Base-by-base conservation (phyloP, 345 rosid species). In the Eutrema yunnanense region DNA sequence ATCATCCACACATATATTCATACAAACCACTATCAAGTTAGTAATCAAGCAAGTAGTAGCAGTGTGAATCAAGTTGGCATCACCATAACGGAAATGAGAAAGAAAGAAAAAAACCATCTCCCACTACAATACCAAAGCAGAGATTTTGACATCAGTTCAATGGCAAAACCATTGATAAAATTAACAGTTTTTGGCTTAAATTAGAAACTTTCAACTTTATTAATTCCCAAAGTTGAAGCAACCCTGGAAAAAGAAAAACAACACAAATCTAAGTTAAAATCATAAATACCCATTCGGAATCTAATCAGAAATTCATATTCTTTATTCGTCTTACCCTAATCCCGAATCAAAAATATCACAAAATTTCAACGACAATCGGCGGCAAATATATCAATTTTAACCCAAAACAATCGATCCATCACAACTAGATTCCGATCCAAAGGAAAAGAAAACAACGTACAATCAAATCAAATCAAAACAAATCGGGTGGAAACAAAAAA, bases 311-410 rank as follows among this genome's bases (percentile, higher is more conserved):
- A 12, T 59, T 6, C 49, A 72, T 48, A 58, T 65, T 62, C 64
- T 3, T 36, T 50, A 59, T 59, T n/a, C 61, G 2, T 38, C 61
- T 8, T 38, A 56, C 78, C 78, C 73, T 74, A 49, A 64, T 1
- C 71, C 38, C 26, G 4, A 56, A 55, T 41, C n/a, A 11, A 69
- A 58, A 57, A 77, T 37, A 4, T 44, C 71, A 47, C 42, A 60
- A 54, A 36, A 6, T 46, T 50, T 72, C 73, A 77, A 71, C 59
- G 55, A 47, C 49, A 16, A 56, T 27, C 62, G 2, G 7, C 9
- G 4, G 52, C 14, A 6, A 62, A 6, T 2, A 33, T 13, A 62
- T 0, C 13, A 59, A 56, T 47, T 34, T 52, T 2, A 33, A 69
- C 57, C 1, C 37, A 29, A 22, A 42, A 36, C 48, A 52, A 46